Evolutionary conservation across 257 asterid genomes (phyloP).

Genomic region (Coffea eugenioides): DNA sequence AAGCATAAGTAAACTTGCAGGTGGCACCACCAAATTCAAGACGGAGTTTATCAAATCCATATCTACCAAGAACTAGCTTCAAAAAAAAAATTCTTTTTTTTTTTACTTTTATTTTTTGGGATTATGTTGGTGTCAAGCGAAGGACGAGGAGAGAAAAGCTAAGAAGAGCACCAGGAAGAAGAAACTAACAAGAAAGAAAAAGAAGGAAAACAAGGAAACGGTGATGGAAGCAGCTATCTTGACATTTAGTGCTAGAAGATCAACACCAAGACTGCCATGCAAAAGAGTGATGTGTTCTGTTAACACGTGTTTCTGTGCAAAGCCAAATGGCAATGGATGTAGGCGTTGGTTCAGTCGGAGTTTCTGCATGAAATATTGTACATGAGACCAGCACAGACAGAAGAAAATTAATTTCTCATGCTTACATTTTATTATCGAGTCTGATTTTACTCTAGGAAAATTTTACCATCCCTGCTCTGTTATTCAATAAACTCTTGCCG

Average conservation of each 20-base stretch:
- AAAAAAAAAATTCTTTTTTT: no score
- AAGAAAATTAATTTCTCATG: background rate
- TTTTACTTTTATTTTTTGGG: background rate
- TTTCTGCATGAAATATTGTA: conserved; percentile 11
- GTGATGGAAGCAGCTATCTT: conserved; percentile 1
- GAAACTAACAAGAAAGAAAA: background rate
- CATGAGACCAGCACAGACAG: background rate
- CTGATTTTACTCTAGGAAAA: background rate
- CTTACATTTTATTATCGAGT: no score
- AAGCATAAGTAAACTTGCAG: conserved; percentile 78
- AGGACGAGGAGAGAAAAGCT: background rate
- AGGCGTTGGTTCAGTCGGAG: conserved; percentile 1
- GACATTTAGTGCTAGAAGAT: conserved; percentile 41
- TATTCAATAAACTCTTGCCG: no score
- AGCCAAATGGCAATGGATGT: conserved; percentile 24
- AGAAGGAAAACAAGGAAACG: background rate
- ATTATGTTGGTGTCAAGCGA: no score
- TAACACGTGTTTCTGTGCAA: conserved; percentile 56
- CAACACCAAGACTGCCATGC: conserved; percentile 51
- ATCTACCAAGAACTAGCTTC: background rate
- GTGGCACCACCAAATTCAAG: conserved; percentile 71
- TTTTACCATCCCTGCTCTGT: no score
- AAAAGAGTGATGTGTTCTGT: conserved; percentile 27
- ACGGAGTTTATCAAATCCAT: conserved; percentile 58
- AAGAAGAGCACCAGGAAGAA: background rate